Percentiles rank a stretch among this genome's conserved stretches.
These are phyloP conservation scores for Haberlea rhodopensis DNA, from an alignment of 257 asterid genomes.

Conservation along the genomic window DNA sequence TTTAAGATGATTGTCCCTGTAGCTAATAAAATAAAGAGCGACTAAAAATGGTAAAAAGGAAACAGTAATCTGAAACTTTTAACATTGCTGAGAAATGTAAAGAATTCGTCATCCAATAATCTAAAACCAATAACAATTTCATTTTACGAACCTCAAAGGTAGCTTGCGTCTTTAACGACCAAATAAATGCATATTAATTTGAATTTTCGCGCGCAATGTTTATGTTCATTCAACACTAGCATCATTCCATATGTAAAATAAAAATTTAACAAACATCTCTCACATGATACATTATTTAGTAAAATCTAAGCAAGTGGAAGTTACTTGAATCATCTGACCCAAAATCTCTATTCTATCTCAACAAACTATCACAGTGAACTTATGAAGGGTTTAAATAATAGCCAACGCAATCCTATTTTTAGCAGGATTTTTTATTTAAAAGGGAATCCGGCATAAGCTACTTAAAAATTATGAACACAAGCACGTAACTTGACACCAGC, in stretches of 20 bases:
- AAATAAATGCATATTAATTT: conserved; percentile 17
- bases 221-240: conserved; percentile 12
- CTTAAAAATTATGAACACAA: conserved; percentile 22
- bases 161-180: not conserved
- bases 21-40: conserved; percentile 9
- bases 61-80: not conserved
- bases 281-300: conserved; percentile 4
- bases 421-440: not conserved
- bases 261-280: conserved; percentile 14
- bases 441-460: conserved; percentile 19
- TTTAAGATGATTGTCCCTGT: not conserved
- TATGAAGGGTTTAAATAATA: conserved; percentile 5
- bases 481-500: conserved; percentile 22
- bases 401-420: conserved; percentile 8
- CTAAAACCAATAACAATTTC: not conserved
- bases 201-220: not conserved
- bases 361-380: conserved; percentile 3
- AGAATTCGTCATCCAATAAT: conserved; percentile 8
- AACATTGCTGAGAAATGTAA: not conserved
- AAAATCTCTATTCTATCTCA: conserved; percentile 7
- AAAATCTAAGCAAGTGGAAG: not conserved
- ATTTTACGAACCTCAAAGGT: not conserved
- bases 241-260: not conserved
- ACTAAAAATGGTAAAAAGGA: not conserved
- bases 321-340: conserved; percentile 8